A percentile compares a stretch with the other conserved stretches of the same genome.
Conservation (phyloP, 2,329 filamentous ascomycete species). For the Diplodia corticola region DNA sequence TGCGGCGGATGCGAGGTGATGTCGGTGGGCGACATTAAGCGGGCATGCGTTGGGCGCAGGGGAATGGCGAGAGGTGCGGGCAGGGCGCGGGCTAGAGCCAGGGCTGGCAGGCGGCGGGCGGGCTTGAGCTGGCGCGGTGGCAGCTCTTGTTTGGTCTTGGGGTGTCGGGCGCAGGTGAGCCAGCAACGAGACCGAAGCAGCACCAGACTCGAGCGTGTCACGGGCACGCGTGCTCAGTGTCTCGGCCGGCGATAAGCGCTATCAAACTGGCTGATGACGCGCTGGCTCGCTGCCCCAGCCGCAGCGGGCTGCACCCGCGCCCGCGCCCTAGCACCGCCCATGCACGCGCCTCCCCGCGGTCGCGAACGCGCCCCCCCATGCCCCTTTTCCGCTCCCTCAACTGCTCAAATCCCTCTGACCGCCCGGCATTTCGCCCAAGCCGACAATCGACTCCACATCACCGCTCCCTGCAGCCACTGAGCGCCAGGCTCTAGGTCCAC, state of each 20-base stretch:
- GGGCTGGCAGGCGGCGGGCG: background rate
- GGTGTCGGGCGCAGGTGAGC: slow-evolving; percentile 13
- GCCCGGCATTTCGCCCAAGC: slow-evolving; percentile 4
- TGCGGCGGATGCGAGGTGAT: slow-evolving; percentile 1
- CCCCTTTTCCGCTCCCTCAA: slow-evolving; percentile 19
- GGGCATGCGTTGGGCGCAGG: background rate
- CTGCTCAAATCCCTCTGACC: slow-evolving; percentile 21
- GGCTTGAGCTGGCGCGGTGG: background rate
- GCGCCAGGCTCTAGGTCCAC: slow-evolving; percentile 10
- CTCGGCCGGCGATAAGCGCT: slow-evolving; percentile 12
- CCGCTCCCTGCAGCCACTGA: slow-evolving; percentile 8
- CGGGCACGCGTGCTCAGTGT: slow-evolving; percentile 17
- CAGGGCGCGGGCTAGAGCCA: background rate
- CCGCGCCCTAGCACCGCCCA: too few species aligned
- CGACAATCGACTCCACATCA: slow-evolving; percentile 14
- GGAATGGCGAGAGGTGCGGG: background rate
- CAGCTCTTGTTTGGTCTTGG: background rate
- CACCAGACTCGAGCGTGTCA: slow-evolving; percentile 12
- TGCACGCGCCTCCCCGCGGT: slow-evolving; percentile 5
- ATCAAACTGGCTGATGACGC: slow-evolving; percentile 3
- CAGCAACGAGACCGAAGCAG: slow-evolving; percentile 6
- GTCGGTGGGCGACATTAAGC: slow-evolving; percentile 13
- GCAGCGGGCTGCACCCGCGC: background rate
- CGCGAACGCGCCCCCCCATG: slow-evolving; percentile 2
- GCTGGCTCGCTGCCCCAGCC: background rate